Evolutionary conservation across 371 early-diverging fungal species (phyloP).

Genomic region (Funneliformis caledonium): DNA sequence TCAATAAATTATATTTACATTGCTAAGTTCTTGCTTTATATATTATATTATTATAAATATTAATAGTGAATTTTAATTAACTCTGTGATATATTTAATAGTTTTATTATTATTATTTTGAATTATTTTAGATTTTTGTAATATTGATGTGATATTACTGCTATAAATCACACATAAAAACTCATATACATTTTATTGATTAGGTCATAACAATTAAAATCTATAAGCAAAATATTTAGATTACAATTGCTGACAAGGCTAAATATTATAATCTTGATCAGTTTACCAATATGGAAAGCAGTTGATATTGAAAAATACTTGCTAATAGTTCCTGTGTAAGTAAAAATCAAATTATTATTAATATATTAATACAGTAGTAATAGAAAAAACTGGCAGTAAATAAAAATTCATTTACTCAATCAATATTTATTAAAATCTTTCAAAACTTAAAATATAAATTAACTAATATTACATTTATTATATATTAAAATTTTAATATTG

Average conservation of each 20-base stretch:
- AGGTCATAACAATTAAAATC: background rate
- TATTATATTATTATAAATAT: background rate
- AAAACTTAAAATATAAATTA: too few relatives aligned
- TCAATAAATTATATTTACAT: too few relatives aligned
- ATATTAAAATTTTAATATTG: too few relatives aligned
- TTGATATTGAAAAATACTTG: conserved; percentile 5
- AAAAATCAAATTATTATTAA: too few relatives aligned
- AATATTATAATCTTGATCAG: conserved; percentile 1
- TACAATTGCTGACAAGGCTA: background rate
- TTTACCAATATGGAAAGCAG: background rate
- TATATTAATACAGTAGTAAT: too few relatives aligned
- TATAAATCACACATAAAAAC: background rate
- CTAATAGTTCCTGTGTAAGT: background rate
- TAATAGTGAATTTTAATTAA: background rate
- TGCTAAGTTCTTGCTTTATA: too few relatives aligned
- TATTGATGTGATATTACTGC: background rate
- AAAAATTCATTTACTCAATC: too few relatives aligned
- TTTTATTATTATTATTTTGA: too few relatives aligned
- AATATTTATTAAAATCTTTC: too few relatives aligned
- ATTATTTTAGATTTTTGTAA: background rate
- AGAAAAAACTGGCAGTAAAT: too few relatives aligned
- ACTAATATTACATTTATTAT: too few relatives aligned
- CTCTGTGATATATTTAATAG: background rate
- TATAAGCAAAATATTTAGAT: background rate
- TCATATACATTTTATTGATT: background rate